phyloP scores from a whole-genome alignment of 1,284 basidiomycete genomes.

The Puccinia brachypodii region DNA sequence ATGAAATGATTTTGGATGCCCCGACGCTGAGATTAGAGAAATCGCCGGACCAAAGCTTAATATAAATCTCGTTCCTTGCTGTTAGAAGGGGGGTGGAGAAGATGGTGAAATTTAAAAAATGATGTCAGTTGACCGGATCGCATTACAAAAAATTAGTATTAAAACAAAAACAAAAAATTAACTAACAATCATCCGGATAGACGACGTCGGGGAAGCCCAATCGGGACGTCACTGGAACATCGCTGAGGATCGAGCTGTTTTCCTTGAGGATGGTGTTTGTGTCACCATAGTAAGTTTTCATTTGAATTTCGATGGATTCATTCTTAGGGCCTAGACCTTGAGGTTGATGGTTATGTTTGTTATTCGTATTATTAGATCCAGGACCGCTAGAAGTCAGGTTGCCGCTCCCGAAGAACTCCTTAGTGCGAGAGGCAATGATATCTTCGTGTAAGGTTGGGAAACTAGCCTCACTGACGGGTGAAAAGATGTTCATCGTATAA shows the following conservation, averaged over 20 bases:
- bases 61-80: constrained; percentile 48
- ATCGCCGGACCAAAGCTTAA: constrained; percentile 49
- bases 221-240: constrained; percentile 75
- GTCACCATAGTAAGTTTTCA: constrained; percentile 70
- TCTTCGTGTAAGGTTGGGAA: constrained; percentile 95
- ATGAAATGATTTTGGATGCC: constrained; percentile 48
- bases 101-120: not conserved
- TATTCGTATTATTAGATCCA: constrained; percentile 3
- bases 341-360: constrained; percentile 62
- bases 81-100: not conserved
- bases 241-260: constrained; percentile 81
- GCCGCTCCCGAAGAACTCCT: constrained; percentile 71
- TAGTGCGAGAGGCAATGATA: constrained; percentile 75
- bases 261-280: constrained; percentile 72
- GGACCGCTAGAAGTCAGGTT: constrained; percentile 31
- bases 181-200: constrained; percentile 90
- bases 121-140: not conserved
- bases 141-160: not conserved
- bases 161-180: constrained; percentile 57
- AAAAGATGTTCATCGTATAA: constrained; percentile 83
- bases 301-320: constrained; percentile 45
- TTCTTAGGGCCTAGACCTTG: constrained; percentile 57
- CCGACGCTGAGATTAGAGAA: constrained; percentile 39
- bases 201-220: constrained; percentile 98
- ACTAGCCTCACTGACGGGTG: constrained; percentile 74